Conservation (phyloP, 345 rosid genomes). For the Excoecaria cochinchinensis region DNA sequence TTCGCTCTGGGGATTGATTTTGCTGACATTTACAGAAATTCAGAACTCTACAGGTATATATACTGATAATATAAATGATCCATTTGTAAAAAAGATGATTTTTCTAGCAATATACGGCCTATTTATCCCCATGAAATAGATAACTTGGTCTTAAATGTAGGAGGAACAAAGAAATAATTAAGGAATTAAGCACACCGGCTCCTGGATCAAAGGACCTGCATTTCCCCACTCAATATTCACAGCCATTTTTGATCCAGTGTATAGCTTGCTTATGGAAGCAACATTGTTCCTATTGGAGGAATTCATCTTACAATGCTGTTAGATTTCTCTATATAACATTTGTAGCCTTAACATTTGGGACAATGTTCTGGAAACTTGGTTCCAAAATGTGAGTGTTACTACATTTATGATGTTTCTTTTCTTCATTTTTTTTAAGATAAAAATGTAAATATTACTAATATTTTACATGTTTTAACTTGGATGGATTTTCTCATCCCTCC, state of each 20-base stretch:
- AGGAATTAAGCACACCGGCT: slow-evolving; percentile 27
- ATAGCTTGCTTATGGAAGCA: slow-evolving; percentile 59
- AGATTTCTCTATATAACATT: slow-evolving; percentile 29
- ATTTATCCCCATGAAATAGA: no score
- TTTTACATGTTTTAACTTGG: background rate
- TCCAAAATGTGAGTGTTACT: background rate
- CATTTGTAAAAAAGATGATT: background rate
- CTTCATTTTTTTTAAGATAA: no score
- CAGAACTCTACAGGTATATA: background rate
- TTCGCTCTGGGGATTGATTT: background rate
- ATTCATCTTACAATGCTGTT: slow-evolving; percentile 40
- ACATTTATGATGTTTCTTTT: background rate
- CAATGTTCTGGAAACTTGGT: slow-evolving; percentile 22
- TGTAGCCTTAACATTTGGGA: slow-evolving; percentile 29
- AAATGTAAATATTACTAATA: background rate
- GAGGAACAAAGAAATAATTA: background rate
- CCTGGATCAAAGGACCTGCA: slow-evolving; percentile 40
- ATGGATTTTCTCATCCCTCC: no score
- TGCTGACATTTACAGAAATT: background rate
- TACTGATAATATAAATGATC: background rate
- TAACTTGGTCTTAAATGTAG: no score
- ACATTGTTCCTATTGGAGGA: slow-evolving; percentile 55
- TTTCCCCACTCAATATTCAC: slow-evolving; percentile 38
- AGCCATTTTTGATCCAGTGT: slow-evolving; percentile 34
- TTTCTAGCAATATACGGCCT: background rate